A percentile compares a stretch with the other conserved stretches of the same genome.
Evolutionary conservation across 805 yeast species (phyloP).

Genomic region (Cyberlindnera bimundalis): DNA sequence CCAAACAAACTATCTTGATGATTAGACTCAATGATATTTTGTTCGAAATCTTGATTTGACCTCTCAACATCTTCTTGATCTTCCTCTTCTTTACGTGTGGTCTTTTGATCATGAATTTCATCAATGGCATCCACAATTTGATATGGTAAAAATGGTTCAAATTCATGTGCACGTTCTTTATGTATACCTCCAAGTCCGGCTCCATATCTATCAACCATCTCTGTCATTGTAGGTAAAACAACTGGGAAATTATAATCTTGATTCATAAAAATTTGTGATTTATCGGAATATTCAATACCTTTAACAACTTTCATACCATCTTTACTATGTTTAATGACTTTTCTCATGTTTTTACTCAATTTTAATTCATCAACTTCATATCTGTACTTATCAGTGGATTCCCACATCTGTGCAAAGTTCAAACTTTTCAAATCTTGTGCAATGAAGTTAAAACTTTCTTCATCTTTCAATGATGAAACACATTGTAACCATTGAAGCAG

Average conservation of each 20-base stretch:
- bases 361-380: constrained; percentile 80
- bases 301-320: constrained; percentile 9
- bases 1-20: constrained; percentile 49
- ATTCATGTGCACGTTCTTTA: constrained; percentile 48
- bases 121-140: constrained; percentile 70
- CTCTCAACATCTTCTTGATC: constrained; percentile 16
- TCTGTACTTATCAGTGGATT: constrained; percentile 69
- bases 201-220: constrained; percentile 73
- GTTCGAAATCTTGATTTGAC: constrained; percentile 16
- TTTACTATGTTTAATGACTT: constrained; percentile 15
- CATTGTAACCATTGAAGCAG: constrained; percentile 89
- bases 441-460: constrained; percentile 57
- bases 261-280: constrained; percentile 40
- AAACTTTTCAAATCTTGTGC: constrained; percentile 51
- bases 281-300: constrained; percentile 20
- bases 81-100: constrained; percentile 25
- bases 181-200: constrained; percentile 66
- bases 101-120: constrained; percentile 50
- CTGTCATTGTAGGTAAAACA: constrained; percentile 63
- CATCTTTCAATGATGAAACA: constrained; percentile 64
- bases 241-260: constrained; percentile 21
- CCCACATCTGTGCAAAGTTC: constrained; percentile 66
- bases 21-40: constrained; percentile 14
- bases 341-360: constrained; percentile 39
- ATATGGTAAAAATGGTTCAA: constrained; percentile 71